A percentile compares a stretch with the other conserved stretches of the same genome.
These are phyloP conservation scores for Citrus trifoliata DNA, from an alignment of 345 rosid species.

Conservation along the genomic window DNA sequence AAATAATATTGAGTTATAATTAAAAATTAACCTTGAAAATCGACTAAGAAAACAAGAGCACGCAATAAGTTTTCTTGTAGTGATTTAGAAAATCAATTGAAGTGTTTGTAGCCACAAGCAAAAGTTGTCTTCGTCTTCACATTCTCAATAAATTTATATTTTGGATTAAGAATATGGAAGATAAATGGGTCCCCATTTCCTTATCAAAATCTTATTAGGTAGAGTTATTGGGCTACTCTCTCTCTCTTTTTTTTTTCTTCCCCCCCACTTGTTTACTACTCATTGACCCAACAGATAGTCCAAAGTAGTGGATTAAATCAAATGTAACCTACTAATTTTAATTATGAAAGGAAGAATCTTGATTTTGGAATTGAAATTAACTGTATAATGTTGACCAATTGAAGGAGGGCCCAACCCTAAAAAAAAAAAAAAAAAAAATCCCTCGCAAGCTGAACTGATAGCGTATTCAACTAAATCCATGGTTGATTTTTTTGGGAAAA, in stretches of 20 bases:
- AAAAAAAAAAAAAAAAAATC: too few relatives aligned
- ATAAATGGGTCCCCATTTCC: neutral
- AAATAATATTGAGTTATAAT: neutral
- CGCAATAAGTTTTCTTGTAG: neutral
- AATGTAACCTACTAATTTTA: neutral
- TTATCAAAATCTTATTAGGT: neutral
- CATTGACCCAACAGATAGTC: neutral
- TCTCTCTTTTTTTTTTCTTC: too few relatives aligned
- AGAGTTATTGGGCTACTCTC: neutral
- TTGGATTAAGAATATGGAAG: neutral
- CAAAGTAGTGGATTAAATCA: neutral
- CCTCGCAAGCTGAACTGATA: too few relatives aligned
- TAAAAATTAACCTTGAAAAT: neutral
- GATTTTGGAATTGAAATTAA: neutral
- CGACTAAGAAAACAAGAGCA: neutral
- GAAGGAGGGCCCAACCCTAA: neutral
- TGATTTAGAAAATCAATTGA: too few relatives aligned
- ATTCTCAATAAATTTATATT: neutral
- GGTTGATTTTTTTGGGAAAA: too few relatives aligned
- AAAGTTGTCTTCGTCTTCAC: neutral
- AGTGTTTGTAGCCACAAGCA: too few relatives aligned
- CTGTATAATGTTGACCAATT: neutral
- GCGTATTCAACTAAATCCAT: too few relatives aligned
- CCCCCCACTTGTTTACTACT: too few relatives aligned
- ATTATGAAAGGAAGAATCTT: neutral